phyloP scores from a whole-genome alignment of 2,329 filamentous ascomycete species.

The Xylaria digitata region DNA sequence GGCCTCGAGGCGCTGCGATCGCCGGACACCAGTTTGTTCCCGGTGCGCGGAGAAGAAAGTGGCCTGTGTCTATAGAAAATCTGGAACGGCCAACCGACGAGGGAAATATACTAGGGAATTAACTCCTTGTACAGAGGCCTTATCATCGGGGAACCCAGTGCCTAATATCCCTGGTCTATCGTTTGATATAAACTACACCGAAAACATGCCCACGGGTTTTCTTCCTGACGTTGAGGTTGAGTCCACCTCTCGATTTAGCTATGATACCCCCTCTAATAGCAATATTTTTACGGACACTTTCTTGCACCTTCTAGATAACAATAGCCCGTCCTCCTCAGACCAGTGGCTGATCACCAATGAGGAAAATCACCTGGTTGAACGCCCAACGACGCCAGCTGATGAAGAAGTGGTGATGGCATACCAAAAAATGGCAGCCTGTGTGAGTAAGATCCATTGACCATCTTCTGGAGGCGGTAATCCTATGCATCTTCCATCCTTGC shows the following conservation, averaged over 20 bases:
- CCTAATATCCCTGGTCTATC: conserved; percentile 19
- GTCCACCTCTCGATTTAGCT: not conserved
- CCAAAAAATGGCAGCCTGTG: conserved; percentile 43
- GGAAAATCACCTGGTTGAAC: conserved; percentile 13
- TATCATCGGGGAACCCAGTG: conserved; percentile 9
- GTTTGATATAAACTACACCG: conserved; percentile 31
- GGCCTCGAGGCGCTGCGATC: conserved; percentile 53
- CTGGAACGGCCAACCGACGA: conserved; percentile 17
- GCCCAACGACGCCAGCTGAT: conserved; percentile 35
- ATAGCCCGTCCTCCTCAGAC: conserved; percentile 20
- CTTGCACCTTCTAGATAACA: conserved; percentile 26
- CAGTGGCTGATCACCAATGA: conserved; percentile 33
- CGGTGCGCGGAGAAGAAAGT: conserved; percentile 53
- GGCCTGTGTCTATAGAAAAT: conserved; percentile 48
- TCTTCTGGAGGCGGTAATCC: not conserved
- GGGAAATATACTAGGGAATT: conserved; percentile 6
- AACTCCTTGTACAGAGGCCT: conserved; percentile 11
- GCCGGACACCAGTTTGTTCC: conserved; percentile 52
- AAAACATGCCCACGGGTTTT: conserved; percentile 6
- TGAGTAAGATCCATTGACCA: conserved; percentile 30
- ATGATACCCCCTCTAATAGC: not conserved
- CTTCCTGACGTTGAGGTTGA: conserved; percentile 4
- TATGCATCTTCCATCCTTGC: not conserved
- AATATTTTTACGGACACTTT: conserved; percentile 28
- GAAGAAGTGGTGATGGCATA: conserved; percentile 34